Evolutionary conservation across 805 yeast genomes (phyloP), one percentile per base, ranked within the genome.

Genomic region (Nakazawaea wyomingensis): DNA sequence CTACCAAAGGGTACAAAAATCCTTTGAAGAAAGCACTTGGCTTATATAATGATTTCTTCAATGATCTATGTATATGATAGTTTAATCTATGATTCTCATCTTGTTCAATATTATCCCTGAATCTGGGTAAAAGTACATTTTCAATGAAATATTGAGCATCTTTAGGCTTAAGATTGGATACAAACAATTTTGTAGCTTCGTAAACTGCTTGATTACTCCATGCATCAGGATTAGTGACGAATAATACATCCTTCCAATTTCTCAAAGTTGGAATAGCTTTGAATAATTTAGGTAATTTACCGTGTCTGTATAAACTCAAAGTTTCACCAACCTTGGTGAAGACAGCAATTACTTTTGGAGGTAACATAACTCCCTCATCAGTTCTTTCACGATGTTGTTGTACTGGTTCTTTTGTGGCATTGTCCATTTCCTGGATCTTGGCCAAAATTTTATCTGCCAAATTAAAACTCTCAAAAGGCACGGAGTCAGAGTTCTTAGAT

Each of bases 11-110:
- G 59, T 93, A 86, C 47, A 93, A 68, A 57, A 93, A 89, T 1
- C 99, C 99, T 64, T 89, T 91, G 75, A 91, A 93, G 57, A 91
- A 93, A 9, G 99, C 99, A 43, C 93, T 89, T 24, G 99, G 99
- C 62, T 93, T 93, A 71, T 93, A 93, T 43, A 95, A 72, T 0
- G 97, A 78, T 66, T 93, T 93, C 64, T 90, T 91, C 53, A 93
- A 66, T 0, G 99, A 81, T 56, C 96, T 78, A 63, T 93, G 93
- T 33, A 93, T 71, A 60, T 93, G 99, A 59, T 93, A 91, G 65
- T 95, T 91, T 50, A 93, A 73, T 29, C 77, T 78, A 55, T 85
- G 91, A 47, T 78, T 82, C 52, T 82, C 90, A 45, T 76, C 76
- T 21, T 80, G 82, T 56, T 83, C 90, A 43, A 85, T 82, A 39